A percentile compares a stretch with the other conserved stretches of the same genome.
These are phyloP conservation scores for Paramyrothecium sp. DNA, from an alignment of 2,329 filamentous ascomycete species.

Conservation along the genomic window DNA sequence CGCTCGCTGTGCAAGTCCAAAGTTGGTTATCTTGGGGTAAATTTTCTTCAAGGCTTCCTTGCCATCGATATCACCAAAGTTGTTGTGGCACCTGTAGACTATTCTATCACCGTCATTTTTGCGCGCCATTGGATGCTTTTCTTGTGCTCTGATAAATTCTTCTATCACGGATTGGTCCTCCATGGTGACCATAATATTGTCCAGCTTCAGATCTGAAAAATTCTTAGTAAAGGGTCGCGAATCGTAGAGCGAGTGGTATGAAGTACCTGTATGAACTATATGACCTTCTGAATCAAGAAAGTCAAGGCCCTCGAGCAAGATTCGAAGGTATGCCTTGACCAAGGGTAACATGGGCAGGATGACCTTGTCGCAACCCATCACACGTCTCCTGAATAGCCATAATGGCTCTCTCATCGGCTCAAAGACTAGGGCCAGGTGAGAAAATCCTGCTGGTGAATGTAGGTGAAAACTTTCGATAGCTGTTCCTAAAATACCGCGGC, in stretches of 20 bases:
- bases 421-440: conserved; percentile 35
- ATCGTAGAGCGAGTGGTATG: too few relatives aligned
- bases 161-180: conserved; percentile 17
- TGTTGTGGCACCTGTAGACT: conserved; percentile 14
- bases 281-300: conserved; percentile 39
- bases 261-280: conserved; percentile 41
- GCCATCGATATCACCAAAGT: conserved; percentile 12
- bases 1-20: conserved; percentile 12
- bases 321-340: conserved; percentile 30
- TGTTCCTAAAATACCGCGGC: conserved; percentile 24
- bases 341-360: conserved; percentile 17
- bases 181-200: conserved; percentile 19
- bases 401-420: conserved; percentile 35
- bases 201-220: conserved; percentile 16
- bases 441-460: conserved; percentile 18
- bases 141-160: conserved; percentile 12
- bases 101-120: conserved; percentile 8
- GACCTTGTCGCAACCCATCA: conserved; percentile 24
- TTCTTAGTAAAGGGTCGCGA: too few relatives aligned
- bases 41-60: conserved; percentile 6
- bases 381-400: conserved; percentile 32
- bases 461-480: conserved; percentile 29
- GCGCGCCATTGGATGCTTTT: conserved; percentile 6
- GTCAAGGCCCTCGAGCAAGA: conserved; percentile 37
- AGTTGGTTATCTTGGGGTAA: conserved; percentile 14